Conservation (phyloP, 2,329 filamentous ascomycete genomes). For the Fusarium odoratissimum region DNA sequence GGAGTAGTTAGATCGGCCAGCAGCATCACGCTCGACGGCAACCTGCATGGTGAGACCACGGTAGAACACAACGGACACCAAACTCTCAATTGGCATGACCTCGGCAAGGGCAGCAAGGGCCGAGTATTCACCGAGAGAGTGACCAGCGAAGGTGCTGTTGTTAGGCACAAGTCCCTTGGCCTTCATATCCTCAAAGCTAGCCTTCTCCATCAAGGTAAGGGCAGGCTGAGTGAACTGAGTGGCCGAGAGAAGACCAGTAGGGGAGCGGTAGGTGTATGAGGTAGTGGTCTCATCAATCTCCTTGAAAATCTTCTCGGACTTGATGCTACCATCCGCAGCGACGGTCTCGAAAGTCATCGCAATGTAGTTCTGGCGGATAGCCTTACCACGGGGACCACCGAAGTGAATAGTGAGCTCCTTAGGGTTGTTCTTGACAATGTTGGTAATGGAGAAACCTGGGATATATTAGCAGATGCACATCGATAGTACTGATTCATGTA, state of each 20-base stretch:
- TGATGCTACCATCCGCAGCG: conserved; percentile 88
- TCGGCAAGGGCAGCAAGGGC: conserved; percentile 95
- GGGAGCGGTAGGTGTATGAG: conserved; percentile 97
- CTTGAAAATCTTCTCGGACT: conserved; percentile 99
- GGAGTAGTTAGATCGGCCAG: conserved; percentile 95
- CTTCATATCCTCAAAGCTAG: conserved; percentile 99
- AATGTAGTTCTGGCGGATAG: conserved; percentile 99
- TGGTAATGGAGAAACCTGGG: conserved; percentile 91
- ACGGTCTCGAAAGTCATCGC: conserved; percentile 99
- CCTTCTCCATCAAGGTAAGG: conserved; percentile 99
- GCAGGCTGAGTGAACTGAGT: conserved; percentile 99
- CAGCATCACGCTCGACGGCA: conserved; percentile 93
- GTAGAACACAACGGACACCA: conserved; percentile 99
- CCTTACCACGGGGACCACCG: conserved; percentile 94
- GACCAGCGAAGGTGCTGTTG: conserved; percentile 96
- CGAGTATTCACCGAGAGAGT: conserved; percentile 98
- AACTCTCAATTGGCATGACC: conserved; percentile 99
- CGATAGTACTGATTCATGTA: neutral
- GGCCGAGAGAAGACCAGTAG: conserved; percentile 92
- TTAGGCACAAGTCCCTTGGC: conserved; percentile 94
- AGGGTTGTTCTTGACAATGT: conserved; percentile 99
- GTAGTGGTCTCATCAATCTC: conserved; percentile 92
- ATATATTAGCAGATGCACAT: conserved; percentile 18
- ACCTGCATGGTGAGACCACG: conserved; percentile 99
- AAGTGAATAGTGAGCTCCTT: conserved; percentile 99